phyloP scores from a whole-genome alignment of 208 protist species.

The Angomonas deanei region DNA sequence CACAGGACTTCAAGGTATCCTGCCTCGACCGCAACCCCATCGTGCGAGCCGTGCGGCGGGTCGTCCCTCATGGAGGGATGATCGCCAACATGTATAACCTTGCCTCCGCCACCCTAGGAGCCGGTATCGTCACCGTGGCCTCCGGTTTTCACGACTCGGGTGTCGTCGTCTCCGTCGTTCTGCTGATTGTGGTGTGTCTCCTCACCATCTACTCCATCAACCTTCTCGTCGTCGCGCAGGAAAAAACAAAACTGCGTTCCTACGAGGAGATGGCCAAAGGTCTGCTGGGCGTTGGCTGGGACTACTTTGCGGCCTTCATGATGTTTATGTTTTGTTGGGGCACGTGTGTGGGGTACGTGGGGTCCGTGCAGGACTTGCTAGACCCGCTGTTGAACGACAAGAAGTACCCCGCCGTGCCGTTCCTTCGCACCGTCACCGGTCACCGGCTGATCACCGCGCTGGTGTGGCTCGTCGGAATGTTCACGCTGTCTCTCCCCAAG shows the following conservation, averaged over 20 bases:
- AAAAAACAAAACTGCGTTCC: slow-evolving; percentile 62
- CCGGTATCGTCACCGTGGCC: slow-evolving; percentile 69
- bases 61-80: slow-evolving; percentile 68
- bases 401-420: slow-evolving; percentile 21
- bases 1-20: no score
- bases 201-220: slow-evolving; percentile 79
- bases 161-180: slow-evolving; percentile 41
- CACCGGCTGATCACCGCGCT: slow-evolving; percentile 36
- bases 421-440: slow-evolving; percentile 31
- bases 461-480: slow-evolving; percentile 61
- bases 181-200: slow-evolving; percentile 37
- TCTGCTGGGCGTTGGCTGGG: slow-evolving; percentile 55
- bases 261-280: slow-evolving; percentile 74
- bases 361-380: slow-evolving; percentile 63
- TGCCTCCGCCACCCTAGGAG: slow-evolving; percentile 67
- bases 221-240: slow-evolving; percentile 43
- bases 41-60: background rate
- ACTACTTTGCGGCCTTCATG: slow-evolving; percentile 64
- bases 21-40: background rate
- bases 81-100: slow-evolving; percentile 68
- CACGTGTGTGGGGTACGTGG: slow-evolving; percentile 73
- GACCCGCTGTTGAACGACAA: slow-evolving; percentile 35
- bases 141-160: slow-evolving; percentile 62
- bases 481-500: slow-evolving; percentile 76
- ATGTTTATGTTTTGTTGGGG: slow-evolving; percentile 85